phyloP scores from a whole-genome alignment of 139 green algal genomes.

The Desmodesmus armatus region DNA sequence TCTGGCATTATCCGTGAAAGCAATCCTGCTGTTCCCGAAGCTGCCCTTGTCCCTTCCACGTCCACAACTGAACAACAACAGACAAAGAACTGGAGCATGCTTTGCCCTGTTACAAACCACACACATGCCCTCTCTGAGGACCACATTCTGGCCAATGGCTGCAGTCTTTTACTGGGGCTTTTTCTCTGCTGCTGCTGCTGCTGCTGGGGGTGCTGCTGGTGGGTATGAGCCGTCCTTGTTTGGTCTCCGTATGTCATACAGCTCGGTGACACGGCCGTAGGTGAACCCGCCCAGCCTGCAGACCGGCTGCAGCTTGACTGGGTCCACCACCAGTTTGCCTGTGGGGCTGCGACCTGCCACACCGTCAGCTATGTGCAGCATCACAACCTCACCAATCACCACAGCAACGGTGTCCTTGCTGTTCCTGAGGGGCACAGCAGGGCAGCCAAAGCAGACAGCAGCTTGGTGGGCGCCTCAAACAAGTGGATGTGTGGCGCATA shows the following conservation, averaged over 20 bases:
- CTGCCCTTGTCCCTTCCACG: no score
- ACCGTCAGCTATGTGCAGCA: constrained; percentile 82
- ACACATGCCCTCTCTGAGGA: no score
- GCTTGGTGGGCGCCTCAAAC: no score
- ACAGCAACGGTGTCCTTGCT: constrained; percentile 63
- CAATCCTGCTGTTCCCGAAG: no score
- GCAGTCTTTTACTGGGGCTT: no score
- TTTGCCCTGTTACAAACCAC: no score
- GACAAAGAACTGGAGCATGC: no score
- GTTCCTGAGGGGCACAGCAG: constrained; percentile 29
- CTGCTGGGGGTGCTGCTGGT: no score
- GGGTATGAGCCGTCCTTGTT: neutral
- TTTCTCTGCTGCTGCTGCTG: neutral
- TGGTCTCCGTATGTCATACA: constrained; percentile 86
- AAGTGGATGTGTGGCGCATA: no score
- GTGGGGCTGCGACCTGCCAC: constrained; percentile 62
- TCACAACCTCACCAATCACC: constrained; percentile 88
- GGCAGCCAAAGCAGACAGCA: constrained; percentile 37
- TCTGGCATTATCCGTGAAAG: no score
- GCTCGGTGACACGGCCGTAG: constrained; percentile 68
- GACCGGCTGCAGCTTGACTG: constrained; percentile 69
- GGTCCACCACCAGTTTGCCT: constrained; percentile 81
- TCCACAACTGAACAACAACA: no score
- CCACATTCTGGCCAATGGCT: no score
- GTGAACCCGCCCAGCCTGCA: constrained; percentile 81